These are phyloP conservation scores for Ceratonia siliqua DNA, from an alignment of 306 rosid species.

Conservation along the genomic window DNA sequence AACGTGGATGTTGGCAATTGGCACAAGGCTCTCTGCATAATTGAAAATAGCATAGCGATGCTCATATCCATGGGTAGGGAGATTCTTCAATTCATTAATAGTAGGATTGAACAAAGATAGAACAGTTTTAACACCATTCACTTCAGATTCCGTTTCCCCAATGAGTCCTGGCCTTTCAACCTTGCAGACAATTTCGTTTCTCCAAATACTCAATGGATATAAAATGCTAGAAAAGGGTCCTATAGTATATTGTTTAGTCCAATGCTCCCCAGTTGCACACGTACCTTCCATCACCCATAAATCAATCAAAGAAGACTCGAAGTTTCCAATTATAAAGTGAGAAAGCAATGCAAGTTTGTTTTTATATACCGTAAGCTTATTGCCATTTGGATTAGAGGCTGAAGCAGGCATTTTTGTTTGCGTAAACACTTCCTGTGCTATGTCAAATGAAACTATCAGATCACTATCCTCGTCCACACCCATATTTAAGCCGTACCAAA, in stretches of 20 bases:
- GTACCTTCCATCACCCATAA: constrained; percentile 26
- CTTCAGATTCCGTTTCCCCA: not conserved
- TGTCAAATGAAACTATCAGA: not conserved
- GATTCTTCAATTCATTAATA: not conserved
- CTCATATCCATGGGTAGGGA: not conserved
- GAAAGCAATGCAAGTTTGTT: constrained; percentile 25
- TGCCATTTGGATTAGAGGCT: not conserved
- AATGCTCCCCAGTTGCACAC: not conserved
- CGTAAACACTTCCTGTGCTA: not conserved
- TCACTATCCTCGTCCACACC: not conserved
- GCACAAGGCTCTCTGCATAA: constrained; percentile 30
- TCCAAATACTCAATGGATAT: constrained; percentile 15
- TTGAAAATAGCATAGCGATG: not conserved
- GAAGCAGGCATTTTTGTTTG: not conserved
- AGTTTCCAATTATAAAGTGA: not conserved
- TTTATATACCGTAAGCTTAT: not conserved
- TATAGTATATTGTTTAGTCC: constrained; percentile 20
- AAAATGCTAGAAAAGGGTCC: constrained; percentile 13
- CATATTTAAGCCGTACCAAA: not conserved
- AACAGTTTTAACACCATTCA: not conserved
- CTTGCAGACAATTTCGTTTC: constrained; percentile 20
- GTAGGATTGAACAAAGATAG: constrained; percentile 1
- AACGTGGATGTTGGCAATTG: not conserved
- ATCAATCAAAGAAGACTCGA: not conserved
- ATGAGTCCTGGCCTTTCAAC: not conserved